Percentiles rank a stretch among this genome's conserved stretches.
phyloP scores from a whole-genome alignment of 345 rosid species.

The Erysimum cheiranthoides region DNA sequence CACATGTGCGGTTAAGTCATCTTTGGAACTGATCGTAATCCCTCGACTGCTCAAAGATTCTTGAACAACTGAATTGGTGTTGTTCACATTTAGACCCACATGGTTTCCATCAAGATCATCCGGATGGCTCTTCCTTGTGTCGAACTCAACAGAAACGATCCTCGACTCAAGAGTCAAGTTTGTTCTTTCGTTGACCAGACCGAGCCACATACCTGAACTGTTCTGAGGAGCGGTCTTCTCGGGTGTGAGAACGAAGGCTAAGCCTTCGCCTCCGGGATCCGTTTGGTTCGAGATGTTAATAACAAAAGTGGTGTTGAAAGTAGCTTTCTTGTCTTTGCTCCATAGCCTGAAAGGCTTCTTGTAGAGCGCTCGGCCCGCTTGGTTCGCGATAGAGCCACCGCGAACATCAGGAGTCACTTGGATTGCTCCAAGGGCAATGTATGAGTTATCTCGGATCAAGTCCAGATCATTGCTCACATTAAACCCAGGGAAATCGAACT shows the following conservation, averaged over 20 bases:
- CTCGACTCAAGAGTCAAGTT: slow-evolving; percentile 41
- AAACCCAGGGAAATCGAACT: slow-evolving; percentile 51
- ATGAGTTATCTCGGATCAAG: slow-evolving; percentile 21
- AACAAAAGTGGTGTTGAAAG: slow-evolving; percentile 65
- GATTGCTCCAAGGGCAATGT: slow-evolving; percentile 44
- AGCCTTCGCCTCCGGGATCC: slow-evolving; percentile 66
- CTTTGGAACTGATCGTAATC: slow-evolving; percentile 37
- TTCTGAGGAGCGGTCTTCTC: slow-evolving; percentile 37
- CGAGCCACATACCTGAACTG: slow-evolving; percentile 73
- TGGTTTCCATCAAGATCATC: slow-evolving; percentile 70
- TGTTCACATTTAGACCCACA: slow-evolving; percentile 66
- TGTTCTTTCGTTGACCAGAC: slow-evolving; percentile 53
- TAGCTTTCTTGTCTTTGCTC: slow-evolving; percentile 40
- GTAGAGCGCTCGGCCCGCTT: slow-evolving; percentile 55
- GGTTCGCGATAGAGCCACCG: slow-evolving; percentile 38
- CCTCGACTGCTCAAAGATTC: slow-evolving; percentile 47
- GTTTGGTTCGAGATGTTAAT: slow-evolving; percentile 54
- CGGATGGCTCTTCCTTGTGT: slow-evolving; percentile 60
- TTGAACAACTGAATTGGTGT: slow-evolving; percentile 51
- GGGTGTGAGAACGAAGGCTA: slow-evolving; percentile 64
- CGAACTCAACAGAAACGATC: slow-evolving; percentile 72
- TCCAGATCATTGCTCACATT: not conserved
- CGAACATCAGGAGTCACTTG: slow-evolving; percentile 65
- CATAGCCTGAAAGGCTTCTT: slow-evolving; percentile 50
- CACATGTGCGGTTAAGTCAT: slow-evolving; percentile 38